Base-by-base conservation (phyloP, 2,329 filamentous ascomycete genomes). In the Fusarium odoratissimum region DNA sequence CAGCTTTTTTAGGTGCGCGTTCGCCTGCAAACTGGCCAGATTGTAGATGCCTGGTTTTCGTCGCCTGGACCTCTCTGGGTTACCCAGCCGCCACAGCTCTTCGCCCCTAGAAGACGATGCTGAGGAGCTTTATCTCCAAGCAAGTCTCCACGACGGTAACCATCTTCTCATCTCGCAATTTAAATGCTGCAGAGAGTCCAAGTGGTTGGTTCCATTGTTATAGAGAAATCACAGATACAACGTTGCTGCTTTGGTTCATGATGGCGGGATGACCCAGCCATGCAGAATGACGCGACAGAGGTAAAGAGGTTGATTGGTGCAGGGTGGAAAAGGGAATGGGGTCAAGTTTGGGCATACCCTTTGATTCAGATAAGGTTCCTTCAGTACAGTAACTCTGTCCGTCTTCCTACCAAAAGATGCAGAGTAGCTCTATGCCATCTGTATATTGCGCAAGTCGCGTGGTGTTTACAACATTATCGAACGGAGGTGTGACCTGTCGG, bases 381-480 rank as follows among this genome's bases (percentile, higher is more conserved):
- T 66, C 64, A 56, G 58, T 38, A 51, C 62, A 17, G 42, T 46
- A 45, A 46, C 21, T 76, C 70, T 73, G 73, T 74, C 71, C 71
- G 77, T 75, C 58, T 77, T 77, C 72, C 75, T 78, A 71, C 74
- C 73, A 70, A 60, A 63, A 64, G 51, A 46, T 66, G 64, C 49
- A 66, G 62, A 66, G 59, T 64, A 62, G 61, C 61, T 55, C 61
- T 77, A 66, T 76, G 72, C 72, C 72, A 77, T 76, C 69, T 76
- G 76, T 75, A 66, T 66, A 75, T 73, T 69, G 67, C 66, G 69
- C 72, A 67, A 71, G 60, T 77, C 64, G 71, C 74, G 68, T 62
- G 79, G 74, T 76, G 78, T 80, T 82, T 82, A 82, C 80, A 79
- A 71, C 65, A 79, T 80, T 69, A 74, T 79, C 77, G 70, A 67